Conservation (phyloP, 352 stramenopile species). For the Plasmopara halstedii region DNA sequence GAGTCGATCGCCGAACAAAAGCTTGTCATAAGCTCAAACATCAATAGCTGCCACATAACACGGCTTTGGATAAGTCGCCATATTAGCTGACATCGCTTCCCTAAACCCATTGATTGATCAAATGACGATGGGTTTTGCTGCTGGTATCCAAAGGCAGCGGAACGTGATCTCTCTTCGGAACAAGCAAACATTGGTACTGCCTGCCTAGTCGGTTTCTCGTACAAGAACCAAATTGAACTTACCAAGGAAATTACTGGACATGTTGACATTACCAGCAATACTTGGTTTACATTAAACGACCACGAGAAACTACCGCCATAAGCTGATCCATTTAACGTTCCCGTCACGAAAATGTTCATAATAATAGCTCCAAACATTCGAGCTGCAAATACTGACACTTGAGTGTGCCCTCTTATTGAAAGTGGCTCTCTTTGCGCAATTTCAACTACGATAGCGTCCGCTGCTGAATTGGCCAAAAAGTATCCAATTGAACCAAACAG, state of each 20-base stretch:
- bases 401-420: slow-evolving; percentile 38
- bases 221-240: slow-evolving; percentile 41
- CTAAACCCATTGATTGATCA: slow-evolving; percentile 10
- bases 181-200: slow-evolving; percentile 13
- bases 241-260: slow-evolving; percentile 34
- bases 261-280: slow-evolving; percentile 31
- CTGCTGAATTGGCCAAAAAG: slow-evolving; percentile 79
- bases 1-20: slow-evolving; percentile 54
- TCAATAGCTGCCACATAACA: slow-evolving; percentile 67
- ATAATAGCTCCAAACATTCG: slow-evolving; percentile 36
- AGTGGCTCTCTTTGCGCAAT: slow-evolving; percentile 58
- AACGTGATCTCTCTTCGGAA: slow-evolving; percentile 3
- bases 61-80: slow-evolving; percentile 59
- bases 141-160: background rate
- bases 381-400: slow-evolving; percentile 43
- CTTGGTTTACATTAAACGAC: slow-evolving; percentile 21
- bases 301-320: slow-evolving; percentile 58
- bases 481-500: slow-evolving; percentile 77
- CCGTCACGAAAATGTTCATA: slow-evolving; percentile 43
- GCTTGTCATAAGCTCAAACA: slow-evolving; percentile 51
- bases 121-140: slow-evolving; percentile 2
- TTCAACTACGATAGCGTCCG: slow-evolving; percentile 76
- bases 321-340: slow-evolving; percentile 40
- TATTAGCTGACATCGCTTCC: slow-evolving; percentile 34
- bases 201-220: slow-evolving; percentile 29